phyloP scores from a whole-genome alignment of 1,284 basidiomycete species.

The Tilletia horrida region DNA sequence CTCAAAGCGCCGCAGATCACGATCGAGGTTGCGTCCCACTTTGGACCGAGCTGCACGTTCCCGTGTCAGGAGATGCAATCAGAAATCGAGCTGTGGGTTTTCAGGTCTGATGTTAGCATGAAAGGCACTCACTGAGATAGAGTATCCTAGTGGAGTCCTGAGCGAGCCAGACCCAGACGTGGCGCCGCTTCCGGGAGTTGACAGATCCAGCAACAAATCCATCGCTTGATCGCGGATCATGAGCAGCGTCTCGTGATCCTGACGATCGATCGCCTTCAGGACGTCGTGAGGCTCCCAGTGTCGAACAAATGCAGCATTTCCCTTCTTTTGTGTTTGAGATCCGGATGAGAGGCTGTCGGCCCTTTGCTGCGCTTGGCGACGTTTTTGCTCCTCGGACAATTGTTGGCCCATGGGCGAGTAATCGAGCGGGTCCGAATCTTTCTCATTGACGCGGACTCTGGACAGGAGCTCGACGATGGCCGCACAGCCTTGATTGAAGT shows the following conservation, averaged over 20 bases:
- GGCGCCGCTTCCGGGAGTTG: neutral
- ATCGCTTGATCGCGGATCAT: slow-evolving; percentile 48
- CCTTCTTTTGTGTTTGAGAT: neutral
- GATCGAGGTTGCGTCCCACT: slow-evolving; percentile 40
- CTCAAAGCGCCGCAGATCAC: slow-evolving; percentile 47
- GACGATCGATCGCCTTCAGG: slow-evolving; percentile 49
- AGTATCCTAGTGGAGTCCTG: slow-evolving; percentile 25
- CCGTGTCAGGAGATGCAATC: no score
- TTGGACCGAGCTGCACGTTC: slow-evolving; percentile 31
- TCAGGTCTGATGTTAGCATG: no score
- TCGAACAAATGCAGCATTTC: slow-evolving; percentile 1
- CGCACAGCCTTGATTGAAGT: slow-evolving; percentile 31
- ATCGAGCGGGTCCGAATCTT: neutral
- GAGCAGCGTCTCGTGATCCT: slow-evolving; percentile 47
- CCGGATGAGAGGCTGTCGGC: neutral
- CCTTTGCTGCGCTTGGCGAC: neutral
- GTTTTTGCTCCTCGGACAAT: neutral
- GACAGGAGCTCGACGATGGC: slow-evolving; percentile 33
- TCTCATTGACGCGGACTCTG: neutral
- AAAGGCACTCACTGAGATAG: slow-evolving; percentile 6
- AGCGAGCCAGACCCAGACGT: neutral
- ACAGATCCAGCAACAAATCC: slow-evolving; percentile 46
- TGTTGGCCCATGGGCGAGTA: slow-evolving; percentile 10
- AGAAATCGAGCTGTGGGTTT: neutral
- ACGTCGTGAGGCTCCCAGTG: slow-evolving; percentile 47